Conservation (phyloP, 768 basidiomycete genomes). For the Kwoniella europaea region DNA sequence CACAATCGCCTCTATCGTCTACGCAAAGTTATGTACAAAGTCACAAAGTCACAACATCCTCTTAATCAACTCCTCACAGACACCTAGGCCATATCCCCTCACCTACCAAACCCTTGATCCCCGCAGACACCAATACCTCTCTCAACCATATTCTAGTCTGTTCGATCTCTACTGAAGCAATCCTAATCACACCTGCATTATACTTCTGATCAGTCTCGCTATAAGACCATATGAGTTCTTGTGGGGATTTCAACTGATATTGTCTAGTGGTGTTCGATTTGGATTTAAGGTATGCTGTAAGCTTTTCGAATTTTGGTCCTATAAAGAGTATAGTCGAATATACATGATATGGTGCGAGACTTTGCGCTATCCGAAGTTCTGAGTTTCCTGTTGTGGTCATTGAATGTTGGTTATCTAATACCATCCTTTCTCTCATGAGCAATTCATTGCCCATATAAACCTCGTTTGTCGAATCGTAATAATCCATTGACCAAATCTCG, state of each 20-base stretch:
- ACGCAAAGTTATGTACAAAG: too few species aligned
- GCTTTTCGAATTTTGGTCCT: conserved; percentile 67
- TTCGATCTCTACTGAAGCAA: conserved; percentile 78
- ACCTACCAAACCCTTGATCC: conserved; percentile 45
- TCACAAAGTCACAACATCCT: too few species aligned
- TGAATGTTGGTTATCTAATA: conserved; percentile 65
- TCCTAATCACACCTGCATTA: conserved; percentile 68
- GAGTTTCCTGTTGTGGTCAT: conserved; percentile 39
- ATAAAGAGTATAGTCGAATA: conserved; percentile 84
- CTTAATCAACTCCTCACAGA: conserved; percentile 11
- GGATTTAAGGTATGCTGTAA: conserved; percentile 63
- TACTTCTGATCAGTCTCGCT: conserved; percentile 64
- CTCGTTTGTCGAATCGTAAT: conserved; percentile 85
- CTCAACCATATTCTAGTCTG: conserved; percentile 73
- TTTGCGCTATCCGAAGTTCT: conserved; percentile 61
- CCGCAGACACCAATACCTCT: conserved; percentile 60
- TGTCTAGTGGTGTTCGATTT: conserved; percentile 68
- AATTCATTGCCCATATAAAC: conserved; percentile 70
- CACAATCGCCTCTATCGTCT: too few species aligned
- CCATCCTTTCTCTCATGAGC: conserved; percentile 75
- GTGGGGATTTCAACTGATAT: conserved; percentile 65
- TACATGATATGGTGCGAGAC: conserved; percentile 80
- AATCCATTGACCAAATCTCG: conserved; percentile 87
- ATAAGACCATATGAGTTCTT: conserved; percentile 79
- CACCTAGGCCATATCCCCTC: conserved; percentile 54